Conservation (phyloP, 345 rosid species). For the Eucalyptus leucophloia region DNA sequence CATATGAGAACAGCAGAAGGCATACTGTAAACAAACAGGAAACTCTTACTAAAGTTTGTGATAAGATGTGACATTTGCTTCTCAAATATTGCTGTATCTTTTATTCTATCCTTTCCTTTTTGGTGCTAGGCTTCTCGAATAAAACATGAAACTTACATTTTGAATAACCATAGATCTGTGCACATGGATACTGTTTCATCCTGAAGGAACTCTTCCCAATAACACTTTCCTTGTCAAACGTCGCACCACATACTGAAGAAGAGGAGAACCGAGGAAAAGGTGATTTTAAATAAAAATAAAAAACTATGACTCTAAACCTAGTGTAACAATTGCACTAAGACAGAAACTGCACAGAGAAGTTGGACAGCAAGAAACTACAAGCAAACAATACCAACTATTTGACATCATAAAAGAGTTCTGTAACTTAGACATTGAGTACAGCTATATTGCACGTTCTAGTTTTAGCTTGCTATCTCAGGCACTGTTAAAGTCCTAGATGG, state of each 20-base stretch:
- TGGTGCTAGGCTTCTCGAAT: background rate
- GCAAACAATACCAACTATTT: background rate
- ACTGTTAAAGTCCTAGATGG: background rate
- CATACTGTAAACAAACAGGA: conserved; percentile 39
- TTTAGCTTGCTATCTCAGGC: background rate
- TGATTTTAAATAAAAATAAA: background rate
- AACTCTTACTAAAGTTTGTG: background rate
- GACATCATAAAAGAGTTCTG: background rate
- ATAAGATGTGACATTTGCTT: background rate
- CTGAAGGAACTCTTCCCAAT: conserved; percentile 37
- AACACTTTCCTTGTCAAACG: conserved; percentile 44
- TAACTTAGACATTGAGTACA: background rate
- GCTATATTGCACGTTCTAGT: background rate
- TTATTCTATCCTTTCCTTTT: background rate
- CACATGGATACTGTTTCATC: conserved; percentile 47
- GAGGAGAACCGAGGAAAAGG: background rate
- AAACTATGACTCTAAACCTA: background rate
- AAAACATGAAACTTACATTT: conserved; percentile 42
- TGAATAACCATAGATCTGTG: conserved; percentile 56
- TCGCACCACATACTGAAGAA: conserved; percentile 26
- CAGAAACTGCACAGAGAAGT: background rate
- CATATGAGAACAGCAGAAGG: conserved; percentile 62
- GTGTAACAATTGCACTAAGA: background rate
- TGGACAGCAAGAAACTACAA: background rate
- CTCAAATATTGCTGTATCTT: background rate